These are phyloP conservation scores for Chara braunii DNA, from an alignment of 139 green algal species.

Conservation along the genomic window DNA sequence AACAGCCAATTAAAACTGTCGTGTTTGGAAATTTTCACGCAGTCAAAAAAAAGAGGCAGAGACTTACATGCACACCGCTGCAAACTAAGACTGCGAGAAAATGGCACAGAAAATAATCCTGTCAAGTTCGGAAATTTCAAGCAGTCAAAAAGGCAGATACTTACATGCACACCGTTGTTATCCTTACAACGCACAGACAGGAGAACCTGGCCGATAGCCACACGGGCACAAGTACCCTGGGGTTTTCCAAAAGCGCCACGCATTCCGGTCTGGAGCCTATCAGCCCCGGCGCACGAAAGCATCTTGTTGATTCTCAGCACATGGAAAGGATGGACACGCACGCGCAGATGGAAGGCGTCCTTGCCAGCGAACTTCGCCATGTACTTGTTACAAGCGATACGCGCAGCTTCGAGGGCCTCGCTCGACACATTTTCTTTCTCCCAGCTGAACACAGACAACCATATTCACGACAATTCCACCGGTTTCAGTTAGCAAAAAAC, in stretches of 20 bases:
- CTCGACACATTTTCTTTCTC: constrained; percentile 85
- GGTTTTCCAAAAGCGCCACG: constrained; percentile 97
- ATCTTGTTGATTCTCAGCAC: constrained; percentile 99
- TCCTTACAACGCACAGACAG: constrained; percentile 94
- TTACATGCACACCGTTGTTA: constrained; percentile 52
- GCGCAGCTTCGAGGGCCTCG: constrained; percentile 90
- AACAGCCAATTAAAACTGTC: too few species aligned
- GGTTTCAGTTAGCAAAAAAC: too few species aligned
- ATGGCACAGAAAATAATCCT: too few species aligned
- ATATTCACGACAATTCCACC: too few species aligned
- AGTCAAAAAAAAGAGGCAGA: too few species aligned
- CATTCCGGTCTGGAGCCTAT: constrained; percentile 98
- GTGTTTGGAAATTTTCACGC: too few species aligned
- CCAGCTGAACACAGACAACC: constrained; percentile 60
- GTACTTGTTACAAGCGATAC: constrained; percentile 99
- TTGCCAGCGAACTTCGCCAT: constrained; percentile 96
- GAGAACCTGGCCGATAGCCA: constrained; percentile 95
- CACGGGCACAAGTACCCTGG: constrained; percentile 76
- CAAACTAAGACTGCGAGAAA: too few species aligned
- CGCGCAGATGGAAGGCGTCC: constrained; percentile 95
- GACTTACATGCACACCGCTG: too few species aligned
- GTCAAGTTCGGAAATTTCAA: too few species aligned
- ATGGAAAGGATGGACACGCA: constrained; percentile 97
- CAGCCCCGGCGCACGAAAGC: constrained; percentile 97
- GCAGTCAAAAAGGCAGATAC: too few species aligned